Conservation (phyloP, 495 filamentous ascomycete genomes). For the Hypoxylon perforatum region DNA sequence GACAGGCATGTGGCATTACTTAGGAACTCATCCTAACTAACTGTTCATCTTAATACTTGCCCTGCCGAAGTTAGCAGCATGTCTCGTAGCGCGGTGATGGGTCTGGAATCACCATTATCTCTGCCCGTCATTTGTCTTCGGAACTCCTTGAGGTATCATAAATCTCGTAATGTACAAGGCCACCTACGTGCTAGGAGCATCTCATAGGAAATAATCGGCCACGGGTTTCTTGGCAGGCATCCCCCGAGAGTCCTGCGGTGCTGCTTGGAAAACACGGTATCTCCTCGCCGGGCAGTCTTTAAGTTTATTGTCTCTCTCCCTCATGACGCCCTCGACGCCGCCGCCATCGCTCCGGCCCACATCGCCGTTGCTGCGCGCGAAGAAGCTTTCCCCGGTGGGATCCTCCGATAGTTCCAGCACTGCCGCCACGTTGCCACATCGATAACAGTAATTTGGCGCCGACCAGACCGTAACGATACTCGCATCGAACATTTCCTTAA, state of each 20-base stretch:
- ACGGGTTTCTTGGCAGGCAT: constrained; percentile 99
- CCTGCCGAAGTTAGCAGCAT: too few species aligned
- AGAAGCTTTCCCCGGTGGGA: constrained; percentile 75
- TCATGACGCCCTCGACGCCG: constrained; percentile 49
- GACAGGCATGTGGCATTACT: too few species aligned
- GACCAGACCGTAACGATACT: constrained; percentile 97
- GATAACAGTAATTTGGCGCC: constrained; percentile 98
- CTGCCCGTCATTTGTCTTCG: too few species aligned
- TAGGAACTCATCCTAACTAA: too few species aligned
- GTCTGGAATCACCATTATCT: too few species aligned
- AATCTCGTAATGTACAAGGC: constrained; percentile 32
- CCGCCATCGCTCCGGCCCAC: constrained; percentile 63
- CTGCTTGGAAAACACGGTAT: constrained; percentile 96
- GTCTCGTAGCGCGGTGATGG: too few species aligned
- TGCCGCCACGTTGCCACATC: constrained; percentile 96
- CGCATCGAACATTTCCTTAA: constrained; percentile 98
- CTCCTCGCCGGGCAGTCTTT: constrained; percentile 82
- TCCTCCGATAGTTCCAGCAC: constrained; percentile 95
- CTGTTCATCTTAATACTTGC: too few species aligned
- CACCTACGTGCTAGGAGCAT: background rate
- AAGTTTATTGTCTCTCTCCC: constrained; percentile 53
- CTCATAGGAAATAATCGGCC: constrained; percentile 91
- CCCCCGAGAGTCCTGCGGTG: constrained; percentile 93
- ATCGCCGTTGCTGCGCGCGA: constrained; percentile 84
- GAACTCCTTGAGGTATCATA: background rate